Conservation (phyloP, 352 stramenopile genomes). For the Elongisporangium anandrum region DNA sequence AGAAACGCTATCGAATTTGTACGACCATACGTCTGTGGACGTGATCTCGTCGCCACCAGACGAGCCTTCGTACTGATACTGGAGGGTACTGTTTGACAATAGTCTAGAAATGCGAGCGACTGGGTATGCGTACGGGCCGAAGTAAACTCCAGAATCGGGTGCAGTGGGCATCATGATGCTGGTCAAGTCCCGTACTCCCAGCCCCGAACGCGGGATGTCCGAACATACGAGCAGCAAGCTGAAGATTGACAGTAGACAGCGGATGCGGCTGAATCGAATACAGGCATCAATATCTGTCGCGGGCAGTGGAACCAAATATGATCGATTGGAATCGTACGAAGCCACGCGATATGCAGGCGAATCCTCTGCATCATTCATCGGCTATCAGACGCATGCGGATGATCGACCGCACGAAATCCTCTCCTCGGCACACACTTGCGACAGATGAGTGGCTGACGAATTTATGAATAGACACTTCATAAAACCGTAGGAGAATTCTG, state of each 20-base stretch:
- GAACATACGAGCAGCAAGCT: conserved; percentile 8
- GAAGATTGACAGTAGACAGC: conserved; percentile 5
- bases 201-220: conserved; percentile 32
- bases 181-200: conserved; percentile 18
- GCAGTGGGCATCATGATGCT: conserved; percentile 6
- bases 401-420: background rate
- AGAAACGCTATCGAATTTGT: conserved; percentile 22
- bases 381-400: background rate
- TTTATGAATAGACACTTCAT: background rate
- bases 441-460: background rate
- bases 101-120: conserved; percentile 17
- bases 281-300: conserved; percentile 2
- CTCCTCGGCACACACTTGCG: background rate
- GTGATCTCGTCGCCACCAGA: conserved; percentile 7
- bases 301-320: background rate
- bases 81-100: background rate
- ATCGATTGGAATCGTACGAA: background rate
- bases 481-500: background rate
- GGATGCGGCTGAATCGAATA: conserved; percentile 3
- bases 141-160: conserved; percentile 10
- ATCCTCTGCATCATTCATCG: background rate
- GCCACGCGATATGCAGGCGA: background rate
- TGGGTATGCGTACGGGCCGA: conserved; percentile 30
- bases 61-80: background rate
- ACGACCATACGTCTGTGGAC: conserved; percentile 12